These are phyloP conservation scores for Bjerkandera adusta DNA, from an alignment of 1,284 basidiomycete species.

Conservation along the genomic window DNA sequence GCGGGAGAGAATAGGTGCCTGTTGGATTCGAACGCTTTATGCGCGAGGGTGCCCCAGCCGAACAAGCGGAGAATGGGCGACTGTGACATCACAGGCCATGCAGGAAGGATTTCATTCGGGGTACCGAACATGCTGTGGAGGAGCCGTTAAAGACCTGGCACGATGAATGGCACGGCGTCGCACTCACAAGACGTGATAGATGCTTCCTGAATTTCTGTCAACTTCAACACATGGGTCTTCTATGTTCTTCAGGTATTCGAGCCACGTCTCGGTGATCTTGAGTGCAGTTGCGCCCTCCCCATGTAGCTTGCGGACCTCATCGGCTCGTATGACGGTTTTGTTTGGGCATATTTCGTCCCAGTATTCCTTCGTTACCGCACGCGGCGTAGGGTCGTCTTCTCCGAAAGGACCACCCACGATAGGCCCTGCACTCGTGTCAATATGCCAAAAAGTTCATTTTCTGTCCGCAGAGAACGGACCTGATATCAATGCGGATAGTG, in stretches of 20 bases:
- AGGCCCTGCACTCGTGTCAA: slow-evolving; percentile 35
- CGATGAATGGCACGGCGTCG: slow-evolving; percentile 7
- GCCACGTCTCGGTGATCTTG: slow-evolving; percentile 34
- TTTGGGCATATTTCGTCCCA: slow-evolving; percentile 38
- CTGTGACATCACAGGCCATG: slow-evolving; percentile 34
- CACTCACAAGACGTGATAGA: slow-evolving; percentile 33
- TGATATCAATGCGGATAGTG: slow-evolving; percentile 30
- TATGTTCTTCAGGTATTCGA: slow-evolving; percentile 30
- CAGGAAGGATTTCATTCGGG: slow-evolving; percentile 27
- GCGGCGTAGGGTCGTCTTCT: slow-evolving; percentile 29
- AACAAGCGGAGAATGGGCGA: slow-evolving; percentile 37
- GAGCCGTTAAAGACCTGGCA: slow-evolving; percentile 2
- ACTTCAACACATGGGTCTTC: slow-evolving; percentile 36
- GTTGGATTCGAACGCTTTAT: slow-evolving; percentile 35
- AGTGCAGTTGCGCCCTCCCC: slow-evolving; percentile 18
- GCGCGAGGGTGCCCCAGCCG: slow-evolving; percentile 39
- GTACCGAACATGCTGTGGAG: slow-evolving; percentile 17
- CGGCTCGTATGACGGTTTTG: slow-evolving; percentile 26
- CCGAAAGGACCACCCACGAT: slow-evolving; percentile 38
- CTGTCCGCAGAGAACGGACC: slow-evolving; percentile 17
- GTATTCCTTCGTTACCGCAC: slow-evolving; percentile 33
- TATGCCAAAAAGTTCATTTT: neutral
- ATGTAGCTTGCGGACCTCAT: slow-evolving; percentile 21
- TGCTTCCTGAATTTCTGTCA: slow-evolving; percentile 18
- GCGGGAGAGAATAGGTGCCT: slow-evolving; percentile 28